Base-by-base conservation (phyloP, 2,329 filamentous ascomycete genomes). In the Diaporthe capsici region DNA sequence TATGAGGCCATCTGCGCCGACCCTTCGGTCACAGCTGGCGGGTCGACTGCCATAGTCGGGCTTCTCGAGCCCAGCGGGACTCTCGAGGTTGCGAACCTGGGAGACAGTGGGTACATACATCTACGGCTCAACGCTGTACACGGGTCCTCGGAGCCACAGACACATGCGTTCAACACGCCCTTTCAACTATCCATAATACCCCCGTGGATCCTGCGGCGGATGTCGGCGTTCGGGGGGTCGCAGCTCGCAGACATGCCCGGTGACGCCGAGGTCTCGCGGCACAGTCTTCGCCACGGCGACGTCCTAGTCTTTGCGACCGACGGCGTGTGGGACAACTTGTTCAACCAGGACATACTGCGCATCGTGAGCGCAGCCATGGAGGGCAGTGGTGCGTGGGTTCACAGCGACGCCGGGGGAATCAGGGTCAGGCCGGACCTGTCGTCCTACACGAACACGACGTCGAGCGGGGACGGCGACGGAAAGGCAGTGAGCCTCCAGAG, bases 131-230 rank as follows among this genome's bases (percentile, higher is more conserved):
- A 96, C 79, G 95, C 94, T 20, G 94, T 99, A 44, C 93, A 97
- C 83, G 91, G 93, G 74, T 93, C 92, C 81, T 98, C 95, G 2
- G 90, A 92, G 65, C 94, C 95, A 34, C 97, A 99, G 84, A 98
- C 95, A 0, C 97, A 99, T 84, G 95, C 93, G 58, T 99, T 99
- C 89, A 99, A 99, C 84, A 98, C 97, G 0, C 97, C 97, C 0
- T 99, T 94, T 82, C 97, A 99, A 84, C 90, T 99, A 55, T 96
- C 95, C 72, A 92, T 98, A 72, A 93, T 98, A 10, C 96, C 97
- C 0, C 91, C 93, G 4, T 91, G 90, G 79, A 93, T 98, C 85
- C 90, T 95, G 74, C 91, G 92, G 31, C 94, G 97, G 80, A 93
- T 95, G 80, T 91, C 92, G 17, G 91, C 95, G 39, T 98, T 98